Percentiles rank a stretch among this genome's conserved stretches.
Conservation (phyloP, 768 basidiomycete genomes). For the Coprinopsis cinerea region DNA sequence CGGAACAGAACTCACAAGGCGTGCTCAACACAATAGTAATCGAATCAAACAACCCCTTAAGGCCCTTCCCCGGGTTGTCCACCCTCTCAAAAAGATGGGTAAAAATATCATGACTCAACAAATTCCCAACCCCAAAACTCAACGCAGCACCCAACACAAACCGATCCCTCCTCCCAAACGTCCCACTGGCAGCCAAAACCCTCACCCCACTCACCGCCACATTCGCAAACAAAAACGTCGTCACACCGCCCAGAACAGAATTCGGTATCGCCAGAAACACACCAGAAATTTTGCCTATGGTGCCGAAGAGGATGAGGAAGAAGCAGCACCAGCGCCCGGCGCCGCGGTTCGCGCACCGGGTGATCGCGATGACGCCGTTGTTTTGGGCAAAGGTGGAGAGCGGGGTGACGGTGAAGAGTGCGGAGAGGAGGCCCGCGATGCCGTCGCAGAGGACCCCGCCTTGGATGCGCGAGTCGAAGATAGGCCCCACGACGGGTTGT, state of each 20-base stretch:
- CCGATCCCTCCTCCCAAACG: constrained; percentile 58
- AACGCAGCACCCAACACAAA: constrained; percentile 68
- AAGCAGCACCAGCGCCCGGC: constrained; percentile 77
- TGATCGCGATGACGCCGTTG: constrained; percentile 79
- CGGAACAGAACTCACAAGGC: constrained; percentile 54
- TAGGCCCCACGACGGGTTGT: constrained; percentile 62
- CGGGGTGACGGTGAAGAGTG: constrained; percentile 75
- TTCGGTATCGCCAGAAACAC: constrained; percentile 83
- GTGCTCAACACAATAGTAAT: constrained; percentile 79
- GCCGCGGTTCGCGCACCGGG: constrained; percentile 74
- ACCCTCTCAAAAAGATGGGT: constrained; percentile 67
- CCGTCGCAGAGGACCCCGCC: constrained; percentile 81
- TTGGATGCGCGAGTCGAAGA: constrained; percentile 80
- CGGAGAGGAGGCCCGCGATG: constrained; percentile 74
- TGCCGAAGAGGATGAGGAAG: constrained; percentile 76
- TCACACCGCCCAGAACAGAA: constrained; percentile 78
- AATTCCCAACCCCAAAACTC: constrained; percentile 64
- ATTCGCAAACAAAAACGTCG: constrained; percentile 79
- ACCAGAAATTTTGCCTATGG: constrained; percentile 78
- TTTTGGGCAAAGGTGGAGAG: constrained; percentile 81
- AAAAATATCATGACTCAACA: constrained; percentile 61
- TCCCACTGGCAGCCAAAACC: constrained; percentile 55
- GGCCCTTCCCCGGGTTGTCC: constrained; percentile 40
- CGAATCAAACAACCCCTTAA: constrained; percentile 67
- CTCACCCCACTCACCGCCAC: constrained; percentile 68